phyloP scores from a whole-genome alignment of 768 basidiomycete genomes.

The Dentipellis sp. region DNA sequence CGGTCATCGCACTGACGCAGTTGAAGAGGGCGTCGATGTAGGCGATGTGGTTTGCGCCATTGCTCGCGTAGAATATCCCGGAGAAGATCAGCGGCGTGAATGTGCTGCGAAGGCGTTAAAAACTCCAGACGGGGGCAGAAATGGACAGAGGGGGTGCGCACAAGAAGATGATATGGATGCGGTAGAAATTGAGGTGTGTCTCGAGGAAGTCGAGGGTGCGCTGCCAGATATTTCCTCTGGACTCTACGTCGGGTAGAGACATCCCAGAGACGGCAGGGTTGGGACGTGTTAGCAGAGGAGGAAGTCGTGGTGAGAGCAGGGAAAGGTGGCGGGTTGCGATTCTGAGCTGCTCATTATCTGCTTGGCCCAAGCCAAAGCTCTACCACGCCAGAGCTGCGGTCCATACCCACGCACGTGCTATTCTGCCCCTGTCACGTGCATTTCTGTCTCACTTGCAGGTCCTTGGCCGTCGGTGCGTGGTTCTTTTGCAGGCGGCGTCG shows the following conservation, averaged over 20 bases:
- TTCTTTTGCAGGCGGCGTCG: too few relatives aligned
- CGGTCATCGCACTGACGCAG: conserved; percentile 69
- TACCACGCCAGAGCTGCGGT: neutral
- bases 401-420: neutral
- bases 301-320: neutral
- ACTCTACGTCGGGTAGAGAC: neutral
- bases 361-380: neutral
- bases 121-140: neutral
- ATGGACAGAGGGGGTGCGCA: conserved; percentile 11
- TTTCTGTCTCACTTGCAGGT: too few relatives aligned
- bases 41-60: conserved; percentile 58
- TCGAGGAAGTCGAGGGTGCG: neutral
- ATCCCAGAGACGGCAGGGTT: neutral
- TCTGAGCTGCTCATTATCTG: neutral
- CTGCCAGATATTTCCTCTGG: neutral
- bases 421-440: neutral
- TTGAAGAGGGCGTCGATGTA: conserved; percentile 77
- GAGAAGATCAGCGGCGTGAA: conserved; percentile 75
- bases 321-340: neutral
- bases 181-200: conserved; percentile 38
- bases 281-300: neutral
- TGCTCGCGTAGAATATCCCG: conserved; percentile 74
- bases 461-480: too few relatives aligned
- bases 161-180: conserved; percentile 37
- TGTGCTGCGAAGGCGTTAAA: conserved; percentile 33